Base-by-base conservation (phyloP, 2,329 filamentous ascomycete genomes). In the Alternaria rosae region DNA sequence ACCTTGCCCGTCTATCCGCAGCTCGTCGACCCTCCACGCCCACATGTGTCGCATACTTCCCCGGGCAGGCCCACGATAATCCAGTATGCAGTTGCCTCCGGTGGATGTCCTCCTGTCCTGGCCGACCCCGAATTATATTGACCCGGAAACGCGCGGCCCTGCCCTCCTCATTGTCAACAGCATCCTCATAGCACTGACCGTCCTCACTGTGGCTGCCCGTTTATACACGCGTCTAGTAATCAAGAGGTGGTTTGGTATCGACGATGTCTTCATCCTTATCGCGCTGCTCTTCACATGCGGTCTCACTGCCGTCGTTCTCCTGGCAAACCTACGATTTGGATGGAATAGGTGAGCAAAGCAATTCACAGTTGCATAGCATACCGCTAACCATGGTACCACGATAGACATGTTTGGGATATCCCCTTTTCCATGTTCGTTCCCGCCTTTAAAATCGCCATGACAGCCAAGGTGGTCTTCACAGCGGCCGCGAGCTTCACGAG, bases 391-490 rank as follows among this genome's bases (percentile, higher is more conserved):
- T n/a, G 15, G 8, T 13, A n/a, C 20, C 23, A 47, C 17, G 4
- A 81, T 48, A 73, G 79, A 42, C 81, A 84, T 67, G 65, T 82
- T 23, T 83, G 77, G 72, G 82, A 83, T 48, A 75, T 83, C 23
- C 75, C 73, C 2, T 62, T 77, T 21, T 50, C 47, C 5, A 59
- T 68, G n/a, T 55, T 72, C n/a, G 66, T 47, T 21, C 62, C 70
- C 15, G 71, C 63, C 3, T 57, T 58, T 21, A 80, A 82, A 57
- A 76, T 82, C 13, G 82, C 80, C 4, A 78, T 83, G 67, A 69
- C 72, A 2, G 76, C 81, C 5, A 83, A 84, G 64, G 54, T 81
- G 7, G 67, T 81, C 5, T 84, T 83, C 63, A 77, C 76, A 2
- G 67, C 76, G 12, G 81, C 81, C 2, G 74, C 81, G 1, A 80